These are phyloP conservation scores for Salpingoeca rosetta DNA, from an alignment of 78 protist species.

Conservation along the genomic window DNA sequence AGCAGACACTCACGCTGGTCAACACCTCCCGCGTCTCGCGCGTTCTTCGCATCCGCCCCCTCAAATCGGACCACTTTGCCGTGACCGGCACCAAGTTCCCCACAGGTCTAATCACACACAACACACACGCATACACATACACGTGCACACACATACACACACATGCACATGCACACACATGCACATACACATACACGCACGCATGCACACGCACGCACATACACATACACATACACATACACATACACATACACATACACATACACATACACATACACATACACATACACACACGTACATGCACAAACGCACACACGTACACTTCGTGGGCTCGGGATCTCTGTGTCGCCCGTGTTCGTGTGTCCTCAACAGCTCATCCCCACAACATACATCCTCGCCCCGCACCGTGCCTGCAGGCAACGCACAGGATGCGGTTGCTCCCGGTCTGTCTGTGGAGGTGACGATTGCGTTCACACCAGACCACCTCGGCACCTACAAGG, in stretches of 20 bases:
- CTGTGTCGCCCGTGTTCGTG: too few relatives aligned
- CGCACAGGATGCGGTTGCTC: too few relatives aligned
- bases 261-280: background rate
- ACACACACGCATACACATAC: background rate
- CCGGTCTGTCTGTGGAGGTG: too few relatives aligned
- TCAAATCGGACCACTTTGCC: background rate
- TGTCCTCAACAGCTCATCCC: too few relatives aligned
- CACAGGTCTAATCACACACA: too few relatives aligned
- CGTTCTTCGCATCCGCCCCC: background rate
- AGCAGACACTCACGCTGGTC: background rate
- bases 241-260: background rate
- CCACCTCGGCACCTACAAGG: too few relatives aligned
- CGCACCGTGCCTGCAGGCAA: too few relatives aligned
- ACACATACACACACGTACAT: background rate
- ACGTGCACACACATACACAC: background rate
- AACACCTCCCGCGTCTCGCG: background rate
- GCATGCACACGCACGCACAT: background rate
- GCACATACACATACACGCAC: background rate
- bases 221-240: background rate
- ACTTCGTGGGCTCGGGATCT: too few relatives aligned
- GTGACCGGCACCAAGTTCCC: too few relatives aligned
- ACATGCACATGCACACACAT: background rate
- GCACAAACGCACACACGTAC: too few relatives aligned
- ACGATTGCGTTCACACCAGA: too few relatives aligned
- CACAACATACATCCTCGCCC: too few relatives aligned